Evolutionary conservation across 495 filamentous ascomycete species (phyloP), one percentile per base, ranked within the genome.

Genomic region (Achaetomiella virescens): DNA sequence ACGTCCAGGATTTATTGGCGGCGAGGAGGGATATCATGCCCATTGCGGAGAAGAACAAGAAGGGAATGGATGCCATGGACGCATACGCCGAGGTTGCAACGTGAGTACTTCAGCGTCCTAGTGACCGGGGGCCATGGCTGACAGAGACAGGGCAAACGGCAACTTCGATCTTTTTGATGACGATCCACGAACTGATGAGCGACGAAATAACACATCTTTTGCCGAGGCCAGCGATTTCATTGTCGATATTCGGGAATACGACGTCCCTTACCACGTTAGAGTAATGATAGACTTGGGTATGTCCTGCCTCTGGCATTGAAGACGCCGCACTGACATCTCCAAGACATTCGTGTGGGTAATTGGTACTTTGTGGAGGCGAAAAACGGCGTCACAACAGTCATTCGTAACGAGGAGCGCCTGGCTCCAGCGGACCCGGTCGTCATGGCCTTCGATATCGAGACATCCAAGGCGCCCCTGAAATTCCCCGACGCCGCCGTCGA

Each of bases 191-290:
- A 81, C 82, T 77, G 81, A 91, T 72, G 89, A 95, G 71, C 79
- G 77, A 88, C 87, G 87, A 84, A 74, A 78, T 79, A 90, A 86
- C 79, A 72, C 77, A 61, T 82, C 80, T 65, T 83, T 85, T 76
- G 79, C 81, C 65, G 89, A 96, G 75, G 91, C 91, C 49, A 95
- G 90, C 80, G 93, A 99, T 81, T 95, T 86, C 72, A 89, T 99
- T 78, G 82, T 96, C 76, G 93, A 99, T 83, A 96, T 97, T 71
- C 84, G 93, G 77, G 93, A 99, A 76, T 99, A 91, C 69, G 93
- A 99, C 74, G 93, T 99, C 64, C 93, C 91, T 62, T 99, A 99
- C 75, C 93, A 99, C 80, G 92, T 99, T 64, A 84, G 93, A 78
- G 92, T 97, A 72, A 87, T 91, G 66, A 97, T 99, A 75, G 93